Evolutionary conservation across 2,329 filamentous ascomycete genomes (phyloP), one percentile per base, ranked within the genome.

Genomic region (Gaeumannomyces sp.): DNA sequence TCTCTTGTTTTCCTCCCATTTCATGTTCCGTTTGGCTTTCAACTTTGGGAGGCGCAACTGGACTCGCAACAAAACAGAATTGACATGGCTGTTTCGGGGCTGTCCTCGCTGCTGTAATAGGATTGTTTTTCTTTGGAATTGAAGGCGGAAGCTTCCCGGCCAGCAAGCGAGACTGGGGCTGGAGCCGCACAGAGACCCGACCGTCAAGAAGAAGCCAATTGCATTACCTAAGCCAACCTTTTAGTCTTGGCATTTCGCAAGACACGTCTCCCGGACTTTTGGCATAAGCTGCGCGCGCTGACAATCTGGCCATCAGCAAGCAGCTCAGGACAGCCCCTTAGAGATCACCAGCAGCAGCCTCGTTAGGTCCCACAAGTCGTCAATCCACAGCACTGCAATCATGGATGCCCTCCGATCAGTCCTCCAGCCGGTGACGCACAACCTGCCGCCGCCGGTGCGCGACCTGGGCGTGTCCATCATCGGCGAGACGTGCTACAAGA

Each of bases 401-500:
- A 89, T 90, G 87, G 87, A 90, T 72, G 73, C 81, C 68, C 74
- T 89, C 66, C 85, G 85, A 72, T 81, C 81, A 63, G 79, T 80
- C 69, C 81, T 92, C 72, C 84, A 84, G 71, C 89, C 90, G 66
- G 82, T 93, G 73, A 91, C 90, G 62, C 83, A 87, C 72, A 87
- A 85, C 73, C 86, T 95, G 62, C 93, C 93, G 27, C 79, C 80
- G 45, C 91, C 91, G 19, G 83, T 97, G 74, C 86, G 85, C 77
- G 85, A 93, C 77, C 80, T 91, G 62, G 89, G 90, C 72, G 80
- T 89, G 71, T 90, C 89, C 68, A 87, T 99, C 75, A 85, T 99
- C 72, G 93, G 94, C 75, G 81, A 86, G 38, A 78, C 82, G 67
- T 99, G 95, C 86, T 96, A 98, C 86, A 85, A 89, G 73, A 87